Conservation (phyloP, 2,329 filamentous ascomycete species). For the Didymella lethalis region DNA sequence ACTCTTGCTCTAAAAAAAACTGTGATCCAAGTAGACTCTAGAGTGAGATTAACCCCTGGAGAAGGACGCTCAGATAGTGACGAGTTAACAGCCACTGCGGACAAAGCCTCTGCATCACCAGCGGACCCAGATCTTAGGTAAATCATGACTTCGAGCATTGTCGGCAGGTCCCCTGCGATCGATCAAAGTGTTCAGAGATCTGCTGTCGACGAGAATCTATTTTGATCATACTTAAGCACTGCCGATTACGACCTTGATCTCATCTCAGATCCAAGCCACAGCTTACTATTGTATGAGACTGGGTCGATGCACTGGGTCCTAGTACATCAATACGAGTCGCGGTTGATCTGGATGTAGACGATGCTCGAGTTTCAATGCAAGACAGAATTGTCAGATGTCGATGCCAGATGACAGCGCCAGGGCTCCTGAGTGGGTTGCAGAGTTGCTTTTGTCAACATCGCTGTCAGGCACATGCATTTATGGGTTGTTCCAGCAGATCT, state of each 20-base stretch:
- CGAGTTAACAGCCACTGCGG: no score
- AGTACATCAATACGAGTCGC: not conserved
- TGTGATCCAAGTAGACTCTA: no score
- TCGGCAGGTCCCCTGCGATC: not conserved
- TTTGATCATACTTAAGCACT: conserved; percentile 2
- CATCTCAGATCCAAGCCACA: conserved; percentile 10
- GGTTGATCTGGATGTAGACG: not conserved
- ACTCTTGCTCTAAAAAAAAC: no score
- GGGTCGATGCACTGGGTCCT: conserved; percentile 19
- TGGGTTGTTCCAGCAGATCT: not conserved
- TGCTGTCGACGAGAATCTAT: not conserved
- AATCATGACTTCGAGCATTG: no score
- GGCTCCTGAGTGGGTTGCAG: not conserved
- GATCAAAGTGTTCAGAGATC: not conserved
- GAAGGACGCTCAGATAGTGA: no score
- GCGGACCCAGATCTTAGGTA: no score
- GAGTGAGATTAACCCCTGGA: no score
- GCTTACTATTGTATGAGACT: conserved; percentile 21
- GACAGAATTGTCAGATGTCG: not conserved
- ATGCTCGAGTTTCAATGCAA: not conserved
- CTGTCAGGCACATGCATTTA: not conserved
- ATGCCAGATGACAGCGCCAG: not conserved
- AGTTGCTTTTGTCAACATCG: not conserved
- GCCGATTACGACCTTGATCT: conserved; percentile 9
- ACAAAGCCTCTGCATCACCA: no score